A percentile compares a stretch with the other conserved stretches of the same genome.
phyloP scores from a whole-genome alignment of 1,284 basidiomycete species.

The Cryptococcus amylolentus region DNA sequence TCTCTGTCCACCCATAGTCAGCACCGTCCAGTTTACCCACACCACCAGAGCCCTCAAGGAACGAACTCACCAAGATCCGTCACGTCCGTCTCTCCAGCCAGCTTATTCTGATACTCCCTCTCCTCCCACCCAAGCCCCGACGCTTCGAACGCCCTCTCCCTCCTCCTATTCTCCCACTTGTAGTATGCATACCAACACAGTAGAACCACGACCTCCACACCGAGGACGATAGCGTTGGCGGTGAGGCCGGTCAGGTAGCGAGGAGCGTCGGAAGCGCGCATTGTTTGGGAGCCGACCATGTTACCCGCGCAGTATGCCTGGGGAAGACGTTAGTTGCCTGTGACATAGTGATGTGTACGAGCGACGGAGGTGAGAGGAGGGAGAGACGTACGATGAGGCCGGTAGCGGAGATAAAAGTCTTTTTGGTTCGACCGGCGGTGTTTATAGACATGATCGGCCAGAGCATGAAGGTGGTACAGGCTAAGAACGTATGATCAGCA shows the following conservation, averaged over 20 bases:
- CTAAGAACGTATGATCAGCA: not conserved
- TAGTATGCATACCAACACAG: constrained; percentile 27
- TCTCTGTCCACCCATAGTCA: constrained; percentile 5
- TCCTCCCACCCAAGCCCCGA: constrained; percentile 23
- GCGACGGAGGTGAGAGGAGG: not conserved
- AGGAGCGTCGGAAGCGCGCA: constrained; percentile 22
- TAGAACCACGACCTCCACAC: constrained; percentile 13
- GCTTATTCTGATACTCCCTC: constrained; percentile 17
- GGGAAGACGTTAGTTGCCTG: not conserved
- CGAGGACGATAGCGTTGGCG: constrained; percentile 19
- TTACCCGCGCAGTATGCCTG: constrained; percentile 28
- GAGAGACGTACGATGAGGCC: constrained; percentile 9
- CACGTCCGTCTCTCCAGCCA: constrained; percentile 28
- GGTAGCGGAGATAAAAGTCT: constrained; percentile 20
- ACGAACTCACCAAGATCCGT: constrained; percentile 23
- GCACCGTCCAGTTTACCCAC: not conserved
- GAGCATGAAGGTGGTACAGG: constrained; percentile 25
- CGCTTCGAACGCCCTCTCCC: constrained; percentile 18
- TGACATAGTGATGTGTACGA: not conserved
- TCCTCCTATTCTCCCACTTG: constrained; percentile 16
- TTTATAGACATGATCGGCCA: constrained; percentile 36
- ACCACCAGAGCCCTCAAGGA: not conserved
- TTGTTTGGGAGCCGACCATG: constrained; percentile 26
- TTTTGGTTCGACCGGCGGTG: constrained; percentile 33
- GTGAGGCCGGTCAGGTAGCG: constrained; percentile 17